phyloP scores from a whole-genome alignment of 2,329 filamentous ascomycete species.

The Calonectria naviculata region DNA sequence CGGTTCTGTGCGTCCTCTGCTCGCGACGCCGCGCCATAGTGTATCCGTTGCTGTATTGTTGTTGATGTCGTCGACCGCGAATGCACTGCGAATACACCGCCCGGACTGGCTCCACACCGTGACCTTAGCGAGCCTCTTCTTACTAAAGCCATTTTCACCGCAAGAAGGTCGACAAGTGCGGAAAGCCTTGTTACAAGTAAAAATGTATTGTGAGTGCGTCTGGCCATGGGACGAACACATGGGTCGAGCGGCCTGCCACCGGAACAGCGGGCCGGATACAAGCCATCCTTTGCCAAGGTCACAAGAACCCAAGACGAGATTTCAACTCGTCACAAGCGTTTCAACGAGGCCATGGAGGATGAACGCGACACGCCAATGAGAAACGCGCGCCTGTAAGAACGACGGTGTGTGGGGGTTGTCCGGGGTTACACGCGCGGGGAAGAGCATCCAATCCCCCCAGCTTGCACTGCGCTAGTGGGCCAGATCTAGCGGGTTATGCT shows the following conservation, averaged over 20 bases:
- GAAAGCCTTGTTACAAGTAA: too few species aligned
- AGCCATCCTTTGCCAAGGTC: not conserved
- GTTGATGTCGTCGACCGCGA: conserved; percentile 29
- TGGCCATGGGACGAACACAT: too few species aligned
- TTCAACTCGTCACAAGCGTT: not conserved
- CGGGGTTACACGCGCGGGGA: not conserved
- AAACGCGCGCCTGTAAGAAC: not conserved
- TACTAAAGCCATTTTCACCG: too few species aligned
- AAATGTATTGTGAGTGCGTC: too few species aligned
- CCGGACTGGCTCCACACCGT: conserved; percentile 35
- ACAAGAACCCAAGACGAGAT: not conserved
- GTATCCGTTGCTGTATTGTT: conserved; percentile 31
- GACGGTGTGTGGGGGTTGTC: not conserved
- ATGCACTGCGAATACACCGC: conserved; percentile 23
- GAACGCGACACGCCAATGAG: not conserved
- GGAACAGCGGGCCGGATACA: not conserved
- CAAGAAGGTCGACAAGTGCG: too few species aligned
- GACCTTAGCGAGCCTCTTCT: conserved; percentile 32
- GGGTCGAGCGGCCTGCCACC: not conserved
- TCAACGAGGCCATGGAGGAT: not conserved
- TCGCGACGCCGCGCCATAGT: conserved; percentile 30
- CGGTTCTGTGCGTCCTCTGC: conserved; percentile 26
- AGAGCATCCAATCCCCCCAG: not conserved
- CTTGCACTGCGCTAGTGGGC: not conserved
- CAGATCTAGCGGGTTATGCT: conserved; percentile 5